Evolutionary conservation across 2,329 filamentous ascomycete genomes (phyloP).

Genomic region (Aspergillus neoniger): DNA sequence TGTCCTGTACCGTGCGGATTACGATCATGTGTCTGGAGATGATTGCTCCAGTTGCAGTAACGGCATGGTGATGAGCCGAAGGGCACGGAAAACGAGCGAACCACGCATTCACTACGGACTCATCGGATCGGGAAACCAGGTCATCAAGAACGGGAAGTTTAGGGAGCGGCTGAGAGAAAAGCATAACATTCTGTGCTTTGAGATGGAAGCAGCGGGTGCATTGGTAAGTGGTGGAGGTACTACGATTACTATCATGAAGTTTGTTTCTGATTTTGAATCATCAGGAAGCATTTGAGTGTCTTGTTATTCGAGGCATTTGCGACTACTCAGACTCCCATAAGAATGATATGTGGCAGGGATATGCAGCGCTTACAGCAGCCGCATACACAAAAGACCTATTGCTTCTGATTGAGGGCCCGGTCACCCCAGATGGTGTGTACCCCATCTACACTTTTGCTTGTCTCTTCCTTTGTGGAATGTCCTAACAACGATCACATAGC

Average conservation of each 20-base stretch:
- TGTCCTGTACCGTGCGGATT: not conserved
- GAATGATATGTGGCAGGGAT: slow-evolving; percentile 14
- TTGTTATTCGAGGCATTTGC: slow-evolving; percentile 13
- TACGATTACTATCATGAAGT: not conserved
- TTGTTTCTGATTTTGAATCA: not conserved
- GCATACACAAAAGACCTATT: slow-evolving; percentile 15
- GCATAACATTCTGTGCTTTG: slow-evolving; percentile 26
- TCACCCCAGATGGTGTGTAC: not conserved
- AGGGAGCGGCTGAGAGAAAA: slow-evolving; percentile 19
- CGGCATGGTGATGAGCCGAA: not conserved
- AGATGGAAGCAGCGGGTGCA: slow-evolving; percentile 16
- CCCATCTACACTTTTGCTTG: not conserved
- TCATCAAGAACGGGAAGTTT: slow-evolving; percentile 23
- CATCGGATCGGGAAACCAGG: slow-evolving; percentile 30
- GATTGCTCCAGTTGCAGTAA: not conserved
- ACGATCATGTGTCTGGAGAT: not conserved
- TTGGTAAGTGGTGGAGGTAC: not conserved
- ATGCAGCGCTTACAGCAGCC: slow-evolving; percentile 11
- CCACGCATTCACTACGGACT: slow-evolving; percentile 26
- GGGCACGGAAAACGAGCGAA: slow-evolving; percentile 7
- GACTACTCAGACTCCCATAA: slow-evolving; percentile 17
- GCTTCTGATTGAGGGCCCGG: not conserved
- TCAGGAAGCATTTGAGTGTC: not conserved
- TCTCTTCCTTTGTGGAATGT: not conserved
- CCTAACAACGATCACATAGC: not conserved